These are phyloP conservation scores for Sugiyamaella smithiae DNA, from an alignment of 805 yeast genomes.

Conservation along the genomic window DNA sequence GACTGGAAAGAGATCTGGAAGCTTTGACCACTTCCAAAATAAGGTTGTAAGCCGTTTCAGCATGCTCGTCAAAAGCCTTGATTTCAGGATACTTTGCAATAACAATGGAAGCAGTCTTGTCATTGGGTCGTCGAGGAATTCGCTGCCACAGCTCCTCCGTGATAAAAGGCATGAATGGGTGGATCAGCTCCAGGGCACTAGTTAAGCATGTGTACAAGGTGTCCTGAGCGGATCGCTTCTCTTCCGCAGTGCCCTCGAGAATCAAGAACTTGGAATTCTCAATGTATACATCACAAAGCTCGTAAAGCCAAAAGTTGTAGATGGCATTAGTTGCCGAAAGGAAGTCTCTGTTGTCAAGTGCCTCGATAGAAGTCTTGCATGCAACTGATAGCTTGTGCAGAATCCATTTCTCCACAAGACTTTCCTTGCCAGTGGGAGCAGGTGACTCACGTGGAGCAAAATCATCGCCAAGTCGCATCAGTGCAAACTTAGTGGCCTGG, in stretches of 20 bases:
- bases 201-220: slow-evolving; percentile 92
- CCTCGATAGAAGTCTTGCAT: slow-evolving; percentile 58
- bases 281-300: slow-evolving; percentile 95
- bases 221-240: slow-evolving; percentile 87
- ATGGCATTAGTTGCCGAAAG: slow-evolving; percentile 81
- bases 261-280: slow-evolving; percentile 94
- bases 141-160: slow-evolving; percentile 99
- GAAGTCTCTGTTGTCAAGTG: slow-evolving; percentile 83
- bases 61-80: slow-evolving; percentile 59
- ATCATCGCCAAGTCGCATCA: slow-evolving; percentile 87
- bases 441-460: slow-evolving; percentile 73
- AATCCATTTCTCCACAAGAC: slow-evolving; percentile 96
- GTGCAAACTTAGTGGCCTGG: slow-evolving; percentile 96
- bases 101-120: slow-evolving; percentile 65
- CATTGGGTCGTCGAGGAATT: slow-evolving; percentile 80
- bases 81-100: slow-evolving; percentile 74
- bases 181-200: slow-evolving; percentile 85
- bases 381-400: slow-evolving; percentile 77
- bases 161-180: slow-evolving; percentile 97
- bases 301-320: slow-evolving; percentile 92
- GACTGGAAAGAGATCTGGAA: slow-evolving; percentile 88
- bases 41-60: slow-evolving; percentile 76
- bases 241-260: slow-evolving; percentile 82
- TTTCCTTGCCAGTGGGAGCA: slow-evolving; percentile 67
- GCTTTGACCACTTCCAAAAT: slow-evolving; percentile 83